Evolutionary conservation across 345 rosid genomes (phyloP).

Genomic region (Lepidium africanum): DNA sequence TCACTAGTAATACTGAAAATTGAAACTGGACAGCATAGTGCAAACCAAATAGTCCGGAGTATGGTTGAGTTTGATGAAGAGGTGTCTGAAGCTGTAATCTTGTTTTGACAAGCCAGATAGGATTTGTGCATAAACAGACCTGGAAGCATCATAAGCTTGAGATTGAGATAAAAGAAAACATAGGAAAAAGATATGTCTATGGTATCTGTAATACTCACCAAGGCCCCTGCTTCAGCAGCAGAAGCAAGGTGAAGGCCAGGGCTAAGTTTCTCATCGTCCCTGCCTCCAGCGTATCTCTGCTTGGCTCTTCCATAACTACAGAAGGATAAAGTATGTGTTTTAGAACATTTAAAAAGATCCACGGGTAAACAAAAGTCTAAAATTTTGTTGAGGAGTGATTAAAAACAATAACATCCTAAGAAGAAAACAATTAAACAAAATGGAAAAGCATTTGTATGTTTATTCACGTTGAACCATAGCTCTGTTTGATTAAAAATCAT

Average conservation of each 20-base stretch:
- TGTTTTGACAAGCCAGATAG: constrained; percentile 92
- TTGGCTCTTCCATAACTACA: constrained; percentile 86
- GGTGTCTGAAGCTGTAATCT: constrained; percentile 93
- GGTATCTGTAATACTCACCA: constrained; percentile 42
- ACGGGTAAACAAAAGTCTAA: not conserved
- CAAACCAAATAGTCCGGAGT: constrained; percentile 82
- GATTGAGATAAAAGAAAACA: not conserved
- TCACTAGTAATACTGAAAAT: not conserved
- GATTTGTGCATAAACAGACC: constrained; percentile 90
- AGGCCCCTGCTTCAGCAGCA: constrained; percentile 94
- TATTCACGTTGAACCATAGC: not conserved
- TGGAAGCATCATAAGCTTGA: constrained; percentile 25
- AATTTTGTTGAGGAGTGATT: not conserved
- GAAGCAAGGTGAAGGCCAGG: constrained; percentile 82
- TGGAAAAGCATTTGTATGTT: not conserved
- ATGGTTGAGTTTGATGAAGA: constrained; percentile 63
- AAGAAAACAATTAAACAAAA: not conserved
- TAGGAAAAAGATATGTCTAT: not conserved
- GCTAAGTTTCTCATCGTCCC: constrained; percentile 48
- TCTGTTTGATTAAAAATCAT: not conserved
- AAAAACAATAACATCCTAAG: not conserved
- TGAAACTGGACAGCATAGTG: not conserved
- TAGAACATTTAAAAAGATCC: not conserved
- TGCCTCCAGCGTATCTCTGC: constrained; percentile 56
- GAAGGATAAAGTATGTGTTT: not conserved